A percentile compares a stretch with the other conserved stretches of the same genome.
Conservation (phyloP, 108 stramenopile species). For the Schizochytrium sp. region DNA sequence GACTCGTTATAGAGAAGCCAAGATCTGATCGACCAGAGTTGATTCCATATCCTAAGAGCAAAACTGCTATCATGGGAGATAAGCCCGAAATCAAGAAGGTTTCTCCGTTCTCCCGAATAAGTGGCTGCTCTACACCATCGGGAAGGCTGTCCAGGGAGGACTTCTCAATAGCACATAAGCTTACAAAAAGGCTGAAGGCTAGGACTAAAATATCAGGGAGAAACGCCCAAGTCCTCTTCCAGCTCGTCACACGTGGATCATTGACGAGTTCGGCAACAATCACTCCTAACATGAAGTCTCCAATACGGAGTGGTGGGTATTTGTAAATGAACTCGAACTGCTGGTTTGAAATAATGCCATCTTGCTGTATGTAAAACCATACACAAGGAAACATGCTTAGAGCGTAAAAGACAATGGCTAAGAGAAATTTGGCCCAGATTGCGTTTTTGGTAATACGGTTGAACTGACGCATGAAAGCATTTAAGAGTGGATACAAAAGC, state of each 20-base stretch:
- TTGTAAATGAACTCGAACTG: conserved; percentile 53
- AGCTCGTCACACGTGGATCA: neutral
- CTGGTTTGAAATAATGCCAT: neutral
- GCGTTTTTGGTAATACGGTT: neutral
- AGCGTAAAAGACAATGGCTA: neutral
- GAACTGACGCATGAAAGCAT: conserved; percentile 13
- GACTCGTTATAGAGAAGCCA: neutral
- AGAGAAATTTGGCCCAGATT: neutral
- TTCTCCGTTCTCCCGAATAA: conserved; percentile 1
- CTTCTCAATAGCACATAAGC: neutral
- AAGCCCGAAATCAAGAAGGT: conserved; percentile 43
- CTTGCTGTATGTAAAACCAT: neutral
- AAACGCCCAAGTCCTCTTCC: neutral
- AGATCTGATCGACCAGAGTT: neutral
- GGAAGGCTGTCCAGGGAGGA: conserved; percentile 1
- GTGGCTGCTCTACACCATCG: conserved; percentile 47
- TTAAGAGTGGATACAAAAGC: conserved; percentile 43
- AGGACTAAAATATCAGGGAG: neutral
- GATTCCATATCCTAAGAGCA: conserved; percentile 40
- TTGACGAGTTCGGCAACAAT: conserved; percentile 40
- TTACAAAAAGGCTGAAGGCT: conserved; percentile 22
- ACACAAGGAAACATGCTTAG: conserved; percentile 33
- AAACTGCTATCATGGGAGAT: conserved; percentile 19
- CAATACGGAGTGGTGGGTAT: neutral
- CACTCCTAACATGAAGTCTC: conserved; percentile 47